Evolutionary conservation across 2,329 filamentous ascomycete genomes (phyloP), one percentile per base, ranked within the genome.

Genomic region (Paraphoma chrysanthemicola): DNA sequence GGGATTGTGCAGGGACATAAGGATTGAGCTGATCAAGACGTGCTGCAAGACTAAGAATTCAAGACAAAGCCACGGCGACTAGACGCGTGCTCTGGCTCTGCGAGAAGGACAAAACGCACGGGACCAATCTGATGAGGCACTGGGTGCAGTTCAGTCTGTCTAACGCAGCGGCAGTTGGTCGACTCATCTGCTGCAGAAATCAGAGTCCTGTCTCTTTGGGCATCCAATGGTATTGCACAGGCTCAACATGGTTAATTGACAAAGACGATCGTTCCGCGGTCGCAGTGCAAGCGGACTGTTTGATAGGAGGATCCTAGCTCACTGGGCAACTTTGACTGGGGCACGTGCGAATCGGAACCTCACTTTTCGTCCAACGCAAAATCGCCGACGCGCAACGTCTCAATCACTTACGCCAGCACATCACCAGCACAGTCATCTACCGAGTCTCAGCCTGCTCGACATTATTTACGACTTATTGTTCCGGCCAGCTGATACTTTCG

Each of bases 311-410:
- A 45, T 45, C 17, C 17, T 38, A 39, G 48, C 44, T 53, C 38
- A 23, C 23, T 23, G 23, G 23, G 14, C 46, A 49, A 30, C 42
- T 33, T 49, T 51, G 33, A 31, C 48, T 51, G 50, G 42, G 49
- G 49, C 42, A 51, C 49, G 49, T 51, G 54, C 59, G 52, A 53
- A 33, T 51, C 51, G 38, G 56, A 69, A 66, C 68, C 64, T 70
- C 57, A 70, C 68, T 70, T 70, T 70, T 69, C 63, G 23, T 23
- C 23, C 23, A 23, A 23, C 23, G 23, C 56, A 64, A 53, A 29
- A 53, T 44, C 45, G 49, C 33, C 28, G 51, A 54, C 52, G 54
- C 54, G 53, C 53, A 38, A 56, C 36, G 33, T 48, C 30, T 58
- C 50, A 51, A 46, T 49, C 51, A 60, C 41, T 46, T 36, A 42